A percentile compares a stretch with the other conserved stretches of the same genome.
Evolutionary conservation across 148 eudicot species (phyloP).

Genomic region (Amaranthus palmeri): DNA sequence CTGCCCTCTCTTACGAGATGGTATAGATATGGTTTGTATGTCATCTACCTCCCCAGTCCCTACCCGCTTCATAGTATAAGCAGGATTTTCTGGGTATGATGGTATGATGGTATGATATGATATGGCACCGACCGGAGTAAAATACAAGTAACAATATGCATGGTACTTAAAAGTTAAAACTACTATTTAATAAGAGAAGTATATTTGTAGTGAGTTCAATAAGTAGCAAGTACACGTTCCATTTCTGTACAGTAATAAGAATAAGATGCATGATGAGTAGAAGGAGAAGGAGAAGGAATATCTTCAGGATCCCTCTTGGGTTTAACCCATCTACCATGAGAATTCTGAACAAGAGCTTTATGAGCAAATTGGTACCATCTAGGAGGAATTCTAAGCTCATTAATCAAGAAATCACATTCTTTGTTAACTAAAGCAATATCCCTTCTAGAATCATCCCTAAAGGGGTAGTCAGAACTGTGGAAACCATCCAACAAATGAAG

Average conservation of each 20-base stretch:
- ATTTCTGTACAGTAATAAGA: neutral
- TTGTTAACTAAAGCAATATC: constrained; percentile 70
- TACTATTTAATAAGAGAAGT: neutral
- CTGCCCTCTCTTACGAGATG: too few relatives aligned
- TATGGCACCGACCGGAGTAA: neutral
- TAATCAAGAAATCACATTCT: constrained; percentile 55
- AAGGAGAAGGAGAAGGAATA: constrained; percentile 69
- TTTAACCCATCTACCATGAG: constrained; percentile 67
- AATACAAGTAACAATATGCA: neutral
- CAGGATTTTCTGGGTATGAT: too few relatives aligned
- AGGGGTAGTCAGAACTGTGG: constrained; percentile 29
- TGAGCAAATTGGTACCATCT: constrained; percentile 58
- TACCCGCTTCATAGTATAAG: too few relatives aligned
- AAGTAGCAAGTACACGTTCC: constrained; percentile 7
- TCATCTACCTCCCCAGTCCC: too few relatives aligned
- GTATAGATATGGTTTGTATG: too few relatives aligned
- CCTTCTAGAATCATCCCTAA: constrained; percentile 45
- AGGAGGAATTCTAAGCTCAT: constrained; percentile 60
- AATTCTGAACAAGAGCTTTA: constrained; percentile 54
- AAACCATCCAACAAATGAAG: constrained; percentile 65
- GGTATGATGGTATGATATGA: too few relatives aligned
- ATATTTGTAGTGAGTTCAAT: neutral
- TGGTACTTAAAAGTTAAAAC: neutral
- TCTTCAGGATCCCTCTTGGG: constrained; percentile 69
- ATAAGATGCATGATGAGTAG: constrained; percentile 19